These are phyloP conservation scores for Podaxis mareebaensis DNA, from an alignment of 768 basidiomycete genomes.

Conservation along the genomic window DNA sequence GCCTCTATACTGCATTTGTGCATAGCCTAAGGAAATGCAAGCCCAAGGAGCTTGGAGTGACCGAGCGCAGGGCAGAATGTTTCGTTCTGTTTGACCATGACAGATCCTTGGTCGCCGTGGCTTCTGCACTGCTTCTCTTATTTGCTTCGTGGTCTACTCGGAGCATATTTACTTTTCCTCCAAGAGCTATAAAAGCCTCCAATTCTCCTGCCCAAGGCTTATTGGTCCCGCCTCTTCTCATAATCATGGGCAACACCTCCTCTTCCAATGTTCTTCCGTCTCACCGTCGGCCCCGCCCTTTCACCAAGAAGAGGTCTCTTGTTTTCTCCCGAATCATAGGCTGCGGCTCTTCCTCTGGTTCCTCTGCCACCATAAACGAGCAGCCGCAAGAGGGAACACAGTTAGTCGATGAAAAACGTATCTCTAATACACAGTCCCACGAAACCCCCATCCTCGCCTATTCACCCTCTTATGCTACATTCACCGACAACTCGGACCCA, in stretches of 20 bases:
- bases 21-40: background rate
- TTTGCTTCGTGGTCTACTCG: background rate
- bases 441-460: conserved; percentile 18
- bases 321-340: conserved; percentile 15
- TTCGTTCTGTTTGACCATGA: conserved; percentile 28
- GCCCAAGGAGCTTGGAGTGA: background rate
- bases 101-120: conserved; percentile 21
- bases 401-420: conserved; percentile 12
- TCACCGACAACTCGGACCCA: conserved; percentile 24
- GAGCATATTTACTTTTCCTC: background rate
- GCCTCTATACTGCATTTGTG: background rate
- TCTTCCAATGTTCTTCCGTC: conserved; percentile 11
- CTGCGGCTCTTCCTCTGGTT: conserved; percentile 13
- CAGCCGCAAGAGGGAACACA: conserved; percentile 13
- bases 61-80: conserved; percentile 16
- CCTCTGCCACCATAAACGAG: conserved; percentile 13
- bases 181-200: conserved; percentile 8
- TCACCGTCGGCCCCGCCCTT: background rate
- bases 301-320: conserved; percentile 5
- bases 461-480: conserved; percentile 10
- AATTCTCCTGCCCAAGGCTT: background rate
- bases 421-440: background rate
- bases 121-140: conserved; percentile 1
- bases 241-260: conserved; percentile 18
- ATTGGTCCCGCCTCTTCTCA: background rate